These are phyloP conservation scores for Pestalotiopsis sp. DNA, from an alignment of 2,329 filamentous ascomycete species.

Conservation along the genomic window DNA sequence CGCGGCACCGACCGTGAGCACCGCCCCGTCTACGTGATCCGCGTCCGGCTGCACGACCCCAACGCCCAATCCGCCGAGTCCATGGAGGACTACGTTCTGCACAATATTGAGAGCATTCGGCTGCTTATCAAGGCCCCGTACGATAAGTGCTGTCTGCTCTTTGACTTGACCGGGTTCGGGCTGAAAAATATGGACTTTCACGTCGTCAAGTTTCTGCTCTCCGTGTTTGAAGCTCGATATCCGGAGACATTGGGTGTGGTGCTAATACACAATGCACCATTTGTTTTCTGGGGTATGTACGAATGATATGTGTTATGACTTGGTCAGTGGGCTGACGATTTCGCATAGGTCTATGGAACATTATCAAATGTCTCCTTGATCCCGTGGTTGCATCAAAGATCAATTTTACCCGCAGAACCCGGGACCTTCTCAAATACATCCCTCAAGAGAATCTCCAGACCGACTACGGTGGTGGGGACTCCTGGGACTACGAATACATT, in stretches of 20 bases:
- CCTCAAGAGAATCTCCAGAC: slow-evolving; percentile 58
- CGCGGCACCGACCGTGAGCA: slow-evolving; percentile 36
- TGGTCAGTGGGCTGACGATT: neutral
- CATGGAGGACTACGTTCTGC: slow-evolving; percentile 39
- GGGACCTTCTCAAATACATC: slow-evolving; percentile 65
- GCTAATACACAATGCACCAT: slow-evolving; percentile 75
- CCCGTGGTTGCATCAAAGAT: slow-evolving; percentile 75
- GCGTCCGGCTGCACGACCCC: slow-evolving; percentile 34
- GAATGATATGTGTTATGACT: neutral
- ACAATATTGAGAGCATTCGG: slow-evolving; percentile 39
- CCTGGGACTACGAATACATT: slow-evolving; percentile 66
- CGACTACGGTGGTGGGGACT: slow-evolving; percentile 67
- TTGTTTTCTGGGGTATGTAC: slow-evolving; percentile 58
- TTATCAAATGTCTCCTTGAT: slow-evolving; percentile 76
- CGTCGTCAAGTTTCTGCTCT: slow-evolving; percentile 78
- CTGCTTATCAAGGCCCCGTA: slow-evolving; percentile 23
- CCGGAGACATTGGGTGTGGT: slow-evolving; percentile 72
- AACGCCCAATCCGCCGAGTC: slow-evolving; percentile 32
- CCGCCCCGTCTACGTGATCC: slow-evolving; percentile 38
- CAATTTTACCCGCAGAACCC: slow-evolving; percentile 64
- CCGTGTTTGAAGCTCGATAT: slow-evolving; percentile 78
- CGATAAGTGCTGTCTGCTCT: slow-evolving; percentile 49
- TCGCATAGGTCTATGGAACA: slow-evolving; percentile 48
- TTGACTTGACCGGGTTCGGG: slow-evolving; percentile 72
- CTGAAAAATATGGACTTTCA: slow-evolving; percentile 77